Conservation (phyloP, 2,329 filamentous ascomycete genomes). For the Microsporum canis region DNA sequence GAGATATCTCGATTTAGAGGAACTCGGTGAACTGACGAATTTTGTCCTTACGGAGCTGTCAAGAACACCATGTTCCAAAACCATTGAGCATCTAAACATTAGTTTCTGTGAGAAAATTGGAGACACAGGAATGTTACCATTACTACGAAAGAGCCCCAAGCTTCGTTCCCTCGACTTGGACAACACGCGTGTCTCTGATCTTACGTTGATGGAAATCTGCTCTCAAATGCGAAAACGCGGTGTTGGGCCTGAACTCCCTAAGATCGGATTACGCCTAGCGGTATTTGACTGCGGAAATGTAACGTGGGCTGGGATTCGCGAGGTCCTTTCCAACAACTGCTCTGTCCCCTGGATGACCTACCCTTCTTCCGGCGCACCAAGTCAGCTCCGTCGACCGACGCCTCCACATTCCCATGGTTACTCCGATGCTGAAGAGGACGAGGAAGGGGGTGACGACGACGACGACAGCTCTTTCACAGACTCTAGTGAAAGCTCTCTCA, state of each 20-base stretch:
- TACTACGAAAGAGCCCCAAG: conserved; percentile 62
- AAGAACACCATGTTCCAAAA: conserved; percentile 59
- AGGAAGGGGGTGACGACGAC: background rate
- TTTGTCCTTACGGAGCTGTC: conserved; percentile 61
- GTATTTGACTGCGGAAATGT: conserved; percentile 88
- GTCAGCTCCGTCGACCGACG: conserved; percentile 18
- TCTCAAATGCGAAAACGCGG: conserved; percentile 61
- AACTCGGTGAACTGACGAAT: conserved; percentile 68
- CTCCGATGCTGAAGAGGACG: background rate
- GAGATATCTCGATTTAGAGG: conserved; percentile 82
- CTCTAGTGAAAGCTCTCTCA: conserved; percentile 1
- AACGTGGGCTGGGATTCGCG: conserved; percentile 82
- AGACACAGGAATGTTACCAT: conserved; percentile 69
- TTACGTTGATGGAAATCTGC: conserved; percentile 74
- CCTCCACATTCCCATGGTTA: background rate
- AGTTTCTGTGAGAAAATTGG: conserved; percentile 82
- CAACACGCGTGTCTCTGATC: conserved; percentile 81
- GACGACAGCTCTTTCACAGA: background rate
- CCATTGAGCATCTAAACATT: conserved; percentile 69
- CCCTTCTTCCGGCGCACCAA: conserved; percentile 23
- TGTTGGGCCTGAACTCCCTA: conserved; percentile 39
- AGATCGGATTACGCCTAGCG: conserved; percentile 59
- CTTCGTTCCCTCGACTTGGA: conserved; percentile 73
- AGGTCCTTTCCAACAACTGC: conserved; percentile 75
- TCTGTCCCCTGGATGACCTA: conserved; percentile 49